Base-by-base conservation (phyloP, 805 yeast genomes). In the Phaffomyces opuntiae region DNA sequence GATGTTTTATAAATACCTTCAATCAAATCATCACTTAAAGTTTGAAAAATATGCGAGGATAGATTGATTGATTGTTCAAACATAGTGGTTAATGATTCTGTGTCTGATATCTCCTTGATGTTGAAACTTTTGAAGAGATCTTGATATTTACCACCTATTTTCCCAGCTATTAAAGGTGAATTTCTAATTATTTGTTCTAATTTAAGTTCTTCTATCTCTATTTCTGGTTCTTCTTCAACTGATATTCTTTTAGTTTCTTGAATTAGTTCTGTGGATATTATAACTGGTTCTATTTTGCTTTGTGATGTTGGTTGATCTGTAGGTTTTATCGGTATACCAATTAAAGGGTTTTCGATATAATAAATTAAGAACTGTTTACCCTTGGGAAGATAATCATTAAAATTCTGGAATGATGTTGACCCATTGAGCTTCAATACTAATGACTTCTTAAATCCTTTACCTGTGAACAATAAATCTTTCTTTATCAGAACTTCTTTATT, bases 321-420 rank as follows among this genome's bases (percentile, higher is more conserved):
- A 6, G 44, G 39, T 19, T 47, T 52, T 9, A 35, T 31, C 0
- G 61, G 59, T 3, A 55, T 51, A 0, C 85, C 83, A 5, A 70
- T 53, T 38, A 83, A 53, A 2, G 88, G 76, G 40, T 68, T 72
- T 39, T 80, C 82, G 7, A 87, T 73, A 49, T 72, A 69, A 39
- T 83, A 67, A 3, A 85, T 49, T 60, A 82, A 72, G 56, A 82
- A 79, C 46, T 67, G 63, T 39, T 76, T 65, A 0, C 81, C 82
- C 41, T 72, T 71, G 8, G 81, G 78, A 39, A 83, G 70, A 60
- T 80, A 82, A 39, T 75, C 77, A 45, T 80, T 74, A 55, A 80
- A 82, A 44, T 50, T 57, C 31, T 66, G 62, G 52, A 82, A 70
- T 35, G 81, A 68, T 33, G 69, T 73, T 33, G 75, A 69, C 6